Evolutionary conservation across 495 filamentous ascomycete genomes (phyloP).

Genomic region (Podospora sp.): DNA sequence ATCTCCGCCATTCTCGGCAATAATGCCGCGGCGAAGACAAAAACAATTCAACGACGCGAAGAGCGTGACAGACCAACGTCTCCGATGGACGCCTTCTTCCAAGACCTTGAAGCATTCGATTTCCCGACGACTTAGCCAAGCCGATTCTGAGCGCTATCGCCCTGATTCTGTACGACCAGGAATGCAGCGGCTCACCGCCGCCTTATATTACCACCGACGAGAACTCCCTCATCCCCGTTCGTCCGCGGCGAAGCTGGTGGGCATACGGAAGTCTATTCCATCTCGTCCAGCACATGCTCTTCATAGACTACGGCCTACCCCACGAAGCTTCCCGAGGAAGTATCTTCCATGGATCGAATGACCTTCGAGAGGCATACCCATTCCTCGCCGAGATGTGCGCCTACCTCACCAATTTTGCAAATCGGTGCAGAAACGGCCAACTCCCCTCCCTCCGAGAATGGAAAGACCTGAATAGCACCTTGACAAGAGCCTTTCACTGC

Average conservation of each 20-base stretch:
- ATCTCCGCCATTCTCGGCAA: no score
- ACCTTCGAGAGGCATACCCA: no score
- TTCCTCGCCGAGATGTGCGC: background rate
- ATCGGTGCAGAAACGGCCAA: constrained; percentile 12
- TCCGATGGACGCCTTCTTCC: constrained; percentile 8
- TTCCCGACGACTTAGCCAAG: constrained; percentile 10
- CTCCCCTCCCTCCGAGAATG: constrained; percentile 8
- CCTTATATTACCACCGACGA: background rate
- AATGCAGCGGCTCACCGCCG: constrained; percentile 2
- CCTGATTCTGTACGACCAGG: constrained; percentile 18
- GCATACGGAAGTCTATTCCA: background rate
- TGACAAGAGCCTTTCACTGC: background rate
- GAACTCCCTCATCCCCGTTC: background rate
- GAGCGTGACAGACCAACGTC: background rate
- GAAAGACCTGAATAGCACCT: background rate
- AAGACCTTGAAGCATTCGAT: constrained; percentile 15
- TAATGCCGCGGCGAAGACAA: no score
- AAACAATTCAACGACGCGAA: no score
- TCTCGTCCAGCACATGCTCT: constrained; percentile 16
- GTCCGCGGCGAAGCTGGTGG: background rate
- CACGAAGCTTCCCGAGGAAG: no score
- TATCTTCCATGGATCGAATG: no score
- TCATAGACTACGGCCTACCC: constrained; percentile 13
- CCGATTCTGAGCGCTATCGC: constrained; percentile 12
- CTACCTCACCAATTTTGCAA: constrained; percentile 12